Base-by-base conservation (phyloP, 2,329 filamentous ascomycete genomes). In the Cercospora beticola region DNA sequence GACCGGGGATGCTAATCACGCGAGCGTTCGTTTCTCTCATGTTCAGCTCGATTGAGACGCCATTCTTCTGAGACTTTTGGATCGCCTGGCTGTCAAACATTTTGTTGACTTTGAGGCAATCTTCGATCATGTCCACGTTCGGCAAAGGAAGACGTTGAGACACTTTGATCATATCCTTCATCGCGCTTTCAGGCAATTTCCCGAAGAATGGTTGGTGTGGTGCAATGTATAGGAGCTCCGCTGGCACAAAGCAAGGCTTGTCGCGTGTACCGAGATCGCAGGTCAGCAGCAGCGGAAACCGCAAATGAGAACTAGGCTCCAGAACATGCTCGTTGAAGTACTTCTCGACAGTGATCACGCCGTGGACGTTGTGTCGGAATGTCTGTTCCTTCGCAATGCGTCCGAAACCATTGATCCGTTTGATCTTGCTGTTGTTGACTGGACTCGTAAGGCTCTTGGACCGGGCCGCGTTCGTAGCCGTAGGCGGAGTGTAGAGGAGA, bases 261-360 rank as follows among this genome's bases (percentile, higher is more conserved):
- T 36, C 40, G 31, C 26, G 31, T 14, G 49, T 31, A 1, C 68
- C 68, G 26, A 67, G 36, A 43, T 70, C 63, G 56, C 60, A 58
- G 30, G 62, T 43, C 0, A 65, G 68, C 5, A 67, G 21, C 4
- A 43, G 23, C 3, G 68, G 64, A 36, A 33, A 49, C 23, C 57
- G 40, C 7, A 70, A n/a, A 30, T 5, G 4, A 10, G 33, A 31
- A 16, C 21, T 12, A 26, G 2, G 21, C 7, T 12, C 56, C 5
- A 70, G 26, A 14, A 70, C 65, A 28, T 67, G 36, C 21, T 54
- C 3, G 28, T 70, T 54, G 65, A 70, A 70, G 49, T 70, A 65
- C 1, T 67, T 28, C 16, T 67, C 5, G 1, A 70, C 64, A 14
- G 61, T 67, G 4, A 49, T 60, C 14, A 5, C 5, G 16, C 28